Base-by-base conservation (phyloP, 257 asterid genomes). In the Perilla frutescens region DNA sequence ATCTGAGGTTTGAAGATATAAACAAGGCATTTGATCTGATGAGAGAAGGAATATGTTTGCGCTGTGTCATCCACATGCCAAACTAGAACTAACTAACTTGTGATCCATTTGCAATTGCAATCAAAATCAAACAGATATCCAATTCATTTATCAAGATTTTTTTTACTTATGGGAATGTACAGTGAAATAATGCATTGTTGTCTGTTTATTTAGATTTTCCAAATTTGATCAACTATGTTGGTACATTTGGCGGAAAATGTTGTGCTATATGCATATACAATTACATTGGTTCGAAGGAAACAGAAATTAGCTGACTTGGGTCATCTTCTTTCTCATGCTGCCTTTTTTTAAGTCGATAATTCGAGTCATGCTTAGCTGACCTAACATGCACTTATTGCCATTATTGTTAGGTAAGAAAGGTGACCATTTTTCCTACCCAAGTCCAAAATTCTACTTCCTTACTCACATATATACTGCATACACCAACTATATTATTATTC, bases 21-120 rank as follows among this genome's bases (percentile, higher is more conserved):
- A 90, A 91, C 87, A 76, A 83, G 66, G 97, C 97, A 63, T 93
- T 93, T 56, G 84, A 84, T 61, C 74, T 93, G 82, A 91, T 91
- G 98, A 80, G 53, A 72, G 81, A 81, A 67, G 97, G 96, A 10
- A 86, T 90, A 80, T 91, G 97, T 75, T 76, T 93, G 89, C 97
- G 98, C 44, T 93, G 97, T 41, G 98, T 93, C 72, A 88, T 93
- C 68, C 95, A 91, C 84, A 86, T 93, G 96, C 80, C 86, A 12
- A 79, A 81, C 61, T 74, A 79, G 73, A 41, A 4, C 6, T 4
- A 1, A 41, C 45, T 2, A 8, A 2, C 8, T 44, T 44, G 10
- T 8, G 1, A 6, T 20, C 26, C 26, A 20, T 20, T 20, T 34
- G 37, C 37, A 34, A 1, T 34, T 34, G 37, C 37, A 34, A 2